Percentiles rank a stretch among this genome's conserved stretches.
phyloP scores from a whole-genome alignment of 768 basidiomycete genomes.

The Lactifluus subvellereus region DNA sequence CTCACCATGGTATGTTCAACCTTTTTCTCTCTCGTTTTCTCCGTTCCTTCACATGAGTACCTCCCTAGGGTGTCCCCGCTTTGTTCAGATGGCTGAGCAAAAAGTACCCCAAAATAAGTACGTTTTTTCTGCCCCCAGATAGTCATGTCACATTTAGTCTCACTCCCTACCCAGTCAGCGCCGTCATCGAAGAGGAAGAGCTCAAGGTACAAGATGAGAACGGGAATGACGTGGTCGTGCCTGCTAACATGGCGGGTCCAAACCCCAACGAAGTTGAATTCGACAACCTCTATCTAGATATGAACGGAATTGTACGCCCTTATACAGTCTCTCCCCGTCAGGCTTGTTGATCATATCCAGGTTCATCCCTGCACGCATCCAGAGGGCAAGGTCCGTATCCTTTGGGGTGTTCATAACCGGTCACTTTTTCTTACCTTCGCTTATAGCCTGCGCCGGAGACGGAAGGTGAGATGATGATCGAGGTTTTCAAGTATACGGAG shows the following conservation, averaged over 20 bases:
- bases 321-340: not conserved
- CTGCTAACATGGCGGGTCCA: conserved; percentile 67
- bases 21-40: not conserved
- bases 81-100: conserved; percentile 98
- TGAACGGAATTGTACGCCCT: conserved; percentile 91
- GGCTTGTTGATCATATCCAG: conserved; percentile 34
- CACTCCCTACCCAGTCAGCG: conserved; percentile 43
- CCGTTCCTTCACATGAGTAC: not conserved
- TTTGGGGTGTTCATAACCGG: not conserved
- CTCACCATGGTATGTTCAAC: conserved; percentile 7
- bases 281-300: conserved; percentile 95
- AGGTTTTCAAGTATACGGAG: conserved; percentile 95
- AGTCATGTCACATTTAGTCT: not conserved
- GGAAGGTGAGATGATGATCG: conserved; percentile 99
- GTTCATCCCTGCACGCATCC: conserved; percentile 99
- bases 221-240: conserved; percentile 63
- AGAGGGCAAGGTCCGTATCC: conserved; percentile 74
- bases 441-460: conserved; percentile 89
- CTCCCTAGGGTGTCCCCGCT: conserved; percentile 85
- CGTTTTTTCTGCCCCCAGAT: conserved; percentile 28
- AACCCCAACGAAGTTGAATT: conserved; percentile 98
- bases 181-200: conserved; percentile 84
- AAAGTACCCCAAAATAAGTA: conserved; percentile 97
- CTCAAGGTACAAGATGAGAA: conserved; percentile 58
- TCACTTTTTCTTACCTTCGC: not conserved